Evolutionary conservation across 2,329 filamentous ascomycete species (phyloP).

Genomic region (Phyllosticta ampelicida): DNA sequence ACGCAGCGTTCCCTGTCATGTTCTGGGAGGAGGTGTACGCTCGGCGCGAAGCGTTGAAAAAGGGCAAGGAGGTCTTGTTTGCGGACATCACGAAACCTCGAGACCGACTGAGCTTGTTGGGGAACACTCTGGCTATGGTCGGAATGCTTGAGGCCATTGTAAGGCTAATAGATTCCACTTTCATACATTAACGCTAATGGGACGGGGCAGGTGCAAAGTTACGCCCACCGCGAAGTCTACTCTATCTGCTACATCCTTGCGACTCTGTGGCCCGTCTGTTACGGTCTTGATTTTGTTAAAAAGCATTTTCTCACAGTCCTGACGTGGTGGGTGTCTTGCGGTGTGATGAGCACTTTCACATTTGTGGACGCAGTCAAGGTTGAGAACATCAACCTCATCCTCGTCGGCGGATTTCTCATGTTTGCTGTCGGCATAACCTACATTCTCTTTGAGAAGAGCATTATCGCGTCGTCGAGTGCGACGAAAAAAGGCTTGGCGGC

Average conservation of each 20-base stretch:
- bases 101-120: conserved; percentile 46
- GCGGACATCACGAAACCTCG: conserved; percentile 52
- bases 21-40: conserved; percentile 97
- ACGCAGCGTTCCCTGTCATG: conserved; percentile 80
- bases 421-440: conserved; percentile 64
- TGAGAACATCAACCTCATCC: conserved; percentile 63
- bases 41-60: conserved; percentile 55
- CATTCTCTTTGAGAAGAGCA: conserved; percentile 63
- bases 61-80: conserved; percentile 59
- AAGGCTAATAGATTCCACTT: conserved; percentile 14
- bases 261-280: conserved; percentile 64
- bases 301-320: conserved; percentile 52
- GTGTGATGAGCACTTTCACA: conserved; percentile 83
- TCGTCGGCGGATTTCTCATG: conserved; percentile 70
- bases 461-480: conserved; percentile 35
- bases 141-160: conserved; percentile 66
- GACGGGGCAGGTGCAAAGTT: conserved; percentile 64
- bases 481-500: conserved; percentile 19
- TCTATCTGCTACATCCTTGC: conserved; percentile 69
- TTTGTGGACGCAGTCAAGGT: conserved; percentile 76
- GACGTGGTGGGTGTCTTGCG: conserved; percentile 67
- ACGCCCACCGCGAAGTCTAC: conserved; percentile 81
- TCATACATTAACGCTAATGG: not conserved
- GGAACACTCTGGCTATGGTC: conserved; percentile 59
- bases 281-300: conserved; percentile 62